Evolutionary conservation across 192 early-diverging fungal genomes (phyloP).

Genomic region (Cetraspora pellucida): DNA sequence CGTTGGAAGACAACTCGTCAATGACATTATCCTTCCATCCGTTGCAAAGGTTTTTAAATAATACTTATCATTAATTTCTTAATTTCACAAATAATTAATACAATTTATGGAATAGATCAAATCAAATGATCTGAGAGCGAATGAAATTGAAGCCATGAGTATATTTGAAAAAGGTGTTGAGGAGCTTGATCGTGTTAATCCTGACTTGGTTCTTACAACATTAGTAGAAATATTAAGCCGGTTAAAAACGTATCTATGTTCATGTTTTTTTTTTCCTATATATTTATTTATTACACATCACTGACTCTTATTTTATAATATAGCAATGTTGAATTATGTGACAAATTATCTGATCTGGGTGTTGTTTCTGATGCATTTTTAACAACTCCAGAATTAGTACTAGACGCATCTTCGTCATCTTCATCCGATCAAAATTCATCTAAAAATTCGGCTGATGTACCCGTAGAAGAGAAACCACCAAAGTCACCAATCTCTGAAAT

Average conservation of each 20-base stretch:
- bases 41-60: neutral
- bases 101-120: slow-evolving; percentile 36
- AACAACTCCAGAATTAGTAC: neutral
- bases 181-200: slow-evolving; percentile 46
- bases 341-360: slow-evolving; percentile 25
- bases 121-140: slow-evolving; percentile 42
- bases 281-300: neutral
- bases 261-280: slow-evolving; percentile 35
- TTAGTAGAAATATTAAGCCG: slow-evolving; percentile 43
- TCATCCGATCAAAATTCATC: slow-evolving; percentile 1
- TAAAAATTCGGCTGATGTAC: neutral
- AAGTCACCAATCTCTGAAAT: slow-evolving; percentile 43
- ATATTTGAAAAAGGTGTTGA: slow-evolving; percentile 45
- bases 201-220: slow-evolving; percentile 41
- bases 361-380: slow-evolving; percentile 13
- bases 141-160: slow-evolving; percentile 45
- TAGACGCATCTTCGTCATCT: neutral
- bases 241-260: slow-evolving; percentile 39
- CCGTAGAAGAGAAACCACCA: slow-evolving; percentile 33
- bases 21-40: neutral
- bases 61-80: neutral
- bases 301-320: neutral
- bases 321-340: slow-evolving; percentile 31
- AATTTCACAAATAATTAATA: neutral
- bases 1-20: slow-evolving; percentile 28